Base-by-base conservation (phyloP, 2,329 filamentous ascomycete species). In the Cordyceps cicadae region DNA sequence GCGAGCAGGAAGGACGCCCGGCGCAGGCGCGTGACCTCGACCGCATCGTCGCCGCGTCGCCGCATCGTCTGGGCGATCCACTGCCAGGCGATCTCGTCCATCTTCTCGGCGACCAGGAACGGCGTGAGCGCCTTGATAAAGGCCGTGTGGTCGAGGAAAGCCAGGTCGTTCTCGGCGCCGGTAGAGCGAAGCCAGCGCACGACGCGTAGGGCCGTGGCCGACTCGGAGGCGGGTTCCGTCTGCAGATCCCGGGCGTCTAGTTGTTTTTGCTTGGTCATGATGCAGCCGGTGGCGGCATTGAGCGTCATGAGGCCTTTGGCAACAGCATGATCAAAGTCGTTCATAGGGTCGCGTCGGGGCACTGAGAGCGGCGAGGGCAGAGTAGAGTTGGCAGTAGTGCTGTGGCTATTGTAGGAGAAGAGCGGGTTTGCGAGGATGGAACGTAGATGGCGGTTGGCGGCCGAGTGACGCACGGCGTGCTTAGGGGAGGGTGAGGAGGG, bases 361-460 rank as follows among this genome's bases (percentile, higher is more conserved):
- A 54, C 15, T 3, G 58, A 60, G 6, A 29, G 15, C 3, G 50
- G 58, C 17, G 50, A 29, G 15, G 56, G 56, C 6, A 59, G n/a
- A 3, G 34, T 43, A 9, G 45, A 19, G 39, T 41, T 41, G 52
- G 54, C 15, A 14, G n/a, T 48, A 24, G 8, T n/a, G n/a, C 24
- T 21, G 59, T 46, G 64, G 26, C 69, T 68, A 32, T 69, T 66
- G 59, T 73, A 72, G 64, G 70, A 72, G 70, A 86, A 84, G 19
- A 85, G 72, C 0, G 82, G 82, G 62, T 84, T 85, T 54, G 78
- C 76, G 15, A 86, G 77, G 59, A 86, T 81, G 39, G 80, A 76
- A 61, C 77, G 78, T n/a, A 85, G 69, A 69, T 85, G 83, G 17
- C 74, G 75, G 62, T 67, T 72, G 5, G 73, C 69, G 32, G 73